Evolutionary conservation across 257 asterid genomes (phyloP), one percentile per base, ranked within the genome.

Genomic region (Lantana camara): DNA sequence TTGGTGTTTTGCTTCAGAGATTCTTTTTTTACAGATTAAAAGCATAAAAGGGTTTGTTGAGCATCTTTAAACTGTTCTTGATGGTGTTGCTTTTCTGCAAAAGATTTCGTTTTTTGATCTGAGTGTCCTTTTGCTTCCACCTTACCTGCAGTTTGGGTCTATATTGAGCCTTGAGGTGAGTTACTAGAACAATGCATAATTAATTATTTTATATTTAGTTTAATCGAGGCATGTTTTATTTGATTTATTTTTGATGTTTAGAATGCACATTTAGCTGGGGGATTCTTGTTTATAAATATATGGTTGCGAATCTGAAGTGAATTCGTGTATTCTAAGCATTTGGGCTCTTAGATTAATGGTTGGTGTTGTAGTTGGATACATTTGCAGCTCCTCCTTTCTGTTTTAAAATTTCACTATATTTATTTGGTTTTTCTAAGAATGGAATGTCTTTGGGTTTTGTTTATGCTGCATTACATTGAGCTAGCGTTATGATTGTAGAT

Each of bases 131-230:
- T 56, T 65, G 68, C 59, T 65, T 76, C 69, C 49, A 44, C 63
- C 48, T 47, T 42, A 69, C 47, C 49, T 69, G 80, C 76, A 38
- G 86, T 67, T 65, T 69, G 75, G 69, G 60, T 54, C 60, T 48
- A 16, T 47, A 20, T 64, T 60, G 52, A 85, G 83, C 42, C 16
- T 64, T 60, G 52, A 85, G 83, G 96, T 76, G 60, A 81, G 85
- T 58, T 34, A 61, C 45, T 70, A 48, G 37, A 70, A 59, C 59
- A 73, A 67, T 64, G 29, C 38, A 17, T 63, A 27, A 55, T 72
- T 63, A 27, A 55, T 72, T 41, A 54, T 24, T 47, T 50, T 53
- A 21, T 48, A 13, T 23, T 11, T 22, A 32, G 49, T 48, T 69
- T 15, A 19, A 29, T 3, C 19, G 21, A 21, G 48, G 46, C 46